Conservation (phyloP, 225 moss, liverwort and hornwort species). For the Climacium dendroides region DNA sequence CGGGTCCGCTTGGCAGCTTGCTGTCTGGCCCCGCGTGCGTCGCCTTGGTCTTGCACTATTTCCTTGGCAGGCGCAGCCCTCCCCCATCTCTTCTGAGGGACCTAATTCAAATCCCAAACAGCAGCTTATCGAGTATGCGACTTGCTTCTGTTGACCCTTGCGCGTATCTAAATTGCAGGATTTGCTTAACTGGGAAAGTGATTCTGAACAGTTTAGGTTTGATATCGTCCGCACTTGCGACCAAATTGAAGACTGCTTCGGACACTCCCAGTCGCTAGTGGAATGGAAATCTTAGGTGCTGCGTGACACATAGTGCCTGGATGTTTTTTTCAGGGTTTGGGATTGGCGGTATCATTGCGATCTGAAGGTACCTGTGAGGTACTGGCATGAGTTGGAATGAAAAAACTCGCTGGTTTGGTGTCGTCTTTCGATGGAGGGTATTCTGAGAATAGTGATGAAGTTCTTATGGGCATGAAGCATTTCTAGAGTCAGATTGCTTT, state of each 20-base stretch:
- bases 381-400: background rate
- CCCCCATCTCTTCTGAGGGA: too few species aligned
- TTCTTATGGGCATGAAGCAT: background rate
- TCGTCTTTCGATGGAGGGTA: background rate
- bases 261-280: too few species aligned
- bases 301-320: background rate
- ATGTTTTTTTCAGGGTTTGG: background rate
- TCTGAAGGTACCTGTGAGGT: background rate
- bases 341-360: too few species aligned
- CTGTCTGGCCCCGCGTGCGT: background rate
- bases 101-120: background rate
- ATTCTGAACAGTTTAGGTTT: too few species aligned
- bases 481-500: background rate
- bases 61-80: background rate
- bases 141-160: too few species aligned
- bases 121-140: too few species aligned
- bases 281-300: background rate
- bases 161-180: too few species aligned
- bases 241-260: background rate
- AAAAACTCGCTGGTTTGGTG: background rate
- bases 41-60: background rate
- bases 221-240: background rate
- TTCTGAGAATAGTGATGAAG: background rate
- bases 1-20: background rate
- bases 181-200: too few species aligned